Percentiles rank a stretch among this genome's conserved stretches.
phyloP scores from a whole-genome alignment of 2,329 filamentous ascomycete species.

The Clonostachys solani region DNA sequence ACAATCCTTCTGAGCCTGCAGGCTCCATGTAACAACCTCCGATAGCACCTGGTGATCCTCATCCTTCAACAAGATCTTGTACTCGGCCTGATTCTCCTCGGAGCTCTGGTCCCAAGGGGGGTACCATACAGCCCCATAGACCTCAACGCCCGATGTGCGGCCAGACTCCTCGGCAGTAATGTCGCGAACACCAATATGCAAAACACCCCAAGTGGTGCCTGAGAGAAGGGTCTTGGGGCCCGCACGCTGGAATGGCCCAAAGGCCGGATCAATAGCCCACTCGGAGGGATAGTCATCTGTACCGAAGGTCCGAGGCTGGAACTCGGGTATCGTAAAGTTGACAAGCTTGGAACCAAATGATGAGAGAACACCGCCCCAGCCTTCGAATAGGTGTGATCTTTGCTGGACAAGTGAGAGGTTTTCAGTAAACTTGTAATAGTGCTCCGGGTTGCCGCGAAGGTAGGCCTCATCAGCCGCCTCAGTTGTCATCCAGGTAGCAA shows the following conservation, averaged over 20 bases:
- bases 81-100: not conserved
- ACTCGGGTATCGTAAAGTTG: conserved; percentile 1
- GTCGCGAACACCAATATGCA: conserved; percentile 1
- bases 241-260: not conserved
- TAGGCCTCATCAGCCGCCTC: not conserved
- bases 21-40: conserved; percentile 1
- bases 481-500: not conserved
- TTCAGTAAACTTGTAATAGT: conserved; percentile 1
- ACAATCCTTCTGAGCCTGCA: conserved; percentile 1
- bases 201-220: not conserved
- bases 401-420: not conserved
- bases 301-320: not conserved
- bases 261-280: not conserved
- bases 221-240: not conserved
- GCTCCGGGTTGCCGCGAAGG: not conserved
- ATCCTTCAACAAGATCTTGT: not conserved
- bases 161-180: not conserved
- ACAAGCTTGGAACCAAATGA: not conserved
- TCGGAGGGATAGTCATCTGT: not conserved
- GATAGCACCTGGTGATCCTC: conserved; percentile 1
- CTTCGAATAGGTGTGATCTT: not conserved
- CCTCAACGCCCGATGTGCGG: not conserved
- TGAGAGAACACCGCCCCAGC: conserved; percentile 1
- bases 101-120: not conserved
- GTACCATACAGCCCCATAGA: not conserved